These are phyloP conservation scores for Lachnellula occidentalis DNA, from an alignment of 2,329 filamentous ascomycete species.

Conservation along the genomic window DNA sequence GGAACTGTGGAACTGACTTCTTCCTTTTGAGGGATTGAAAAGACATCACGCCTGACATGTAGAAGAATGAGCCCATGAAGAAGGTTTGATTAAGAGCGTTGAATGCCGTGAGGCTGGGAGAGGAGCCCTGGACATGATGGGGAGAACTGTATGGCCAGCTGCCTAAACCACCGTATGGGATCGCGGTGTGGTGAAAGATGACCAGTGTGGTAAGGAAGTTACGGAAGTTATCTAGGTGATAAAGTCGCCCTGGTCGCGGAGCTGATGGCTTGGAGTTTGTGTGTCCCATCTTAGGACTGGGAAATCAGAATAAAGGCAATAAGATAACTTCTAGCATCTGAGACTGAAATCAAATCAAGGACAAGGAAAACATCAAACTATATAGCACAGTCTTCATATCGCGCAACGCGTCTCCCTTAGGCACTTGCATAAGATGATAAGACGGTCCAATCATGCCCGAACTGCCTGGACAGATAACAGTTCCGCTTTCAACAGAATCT, in stretches of 20 bases:
- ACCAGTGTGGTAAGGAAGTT: constrained; percentile 5
- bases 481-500: too few relatives aligned
- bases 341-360: not conserved
- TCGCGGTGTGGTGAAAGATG: constrained; percentile 6
- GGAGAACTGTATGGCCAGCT: constrained; percentile 5
- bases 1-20: not conserved
- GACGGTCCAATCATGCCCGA: not conserved
- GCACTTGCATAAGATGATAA: not conserved
- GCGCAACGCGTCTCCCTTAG: not conserved
- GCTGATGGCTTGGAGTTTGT: not conserved
- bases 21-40: constrained; percentile 1
- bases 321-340: too few relatives aligned
- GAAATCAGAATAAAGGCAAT: not conserved
- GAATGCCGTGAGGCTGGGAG: constrained; percentile 3
- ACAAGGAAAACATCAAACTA: too few relatives aligned
- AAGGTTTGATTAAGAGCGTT: constrained; percentile 8
- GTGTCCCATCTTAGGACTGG: not conserved
- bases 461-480: not conserved
- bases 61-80: constrained; percentile 13
- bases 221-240: constrained; percentile 5
- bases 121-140: not conserved
- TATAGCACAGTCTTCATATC: too few relatives aligned
- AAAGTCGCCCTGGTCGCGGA: not conserved
- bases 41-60: constrained; percentile 5
- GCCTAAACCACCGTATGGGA: constrained; percentile 8